These are phyloP conservation scores for Fagus crenata DNA, from an alignment of 306 rosid species.

Conservation along the genomic window DNA sequence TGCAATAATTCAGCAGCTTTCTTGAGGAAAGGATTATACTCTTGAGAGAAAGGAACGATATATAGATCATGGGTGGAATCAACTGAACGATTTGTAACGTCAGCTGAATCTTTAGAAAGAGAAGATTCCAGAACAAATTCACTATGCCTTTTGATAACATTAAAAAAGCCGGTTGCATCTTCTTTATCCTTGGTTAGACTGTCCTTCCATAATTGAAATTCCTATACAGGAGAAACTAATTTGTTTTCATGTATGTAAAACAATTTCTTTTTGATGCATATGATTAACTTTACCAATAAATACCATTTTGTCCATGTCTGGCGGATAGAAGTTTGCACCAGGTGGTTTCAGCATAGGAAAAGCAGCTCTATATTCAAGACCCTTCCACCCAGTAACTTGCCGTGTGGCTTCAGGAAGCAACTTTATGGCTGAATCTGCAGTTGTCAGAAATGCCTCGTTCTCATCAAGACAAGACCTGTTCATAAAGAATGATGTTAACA, in stretches of 20 bases:
- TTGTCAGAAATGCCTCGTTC: constrained; percentile 78
- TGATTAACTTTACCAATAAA: constrained; percentile 12
- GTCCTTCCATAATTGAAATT: constrained; percentile 76
- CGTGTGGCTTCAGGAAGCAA: constrained; percentile 68
- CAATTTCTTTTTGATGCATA: constrained; percentile 8
- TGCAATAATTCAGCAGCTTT: constrained; percentile 76
- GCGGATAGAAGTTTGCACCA: constrained; percentile 94
- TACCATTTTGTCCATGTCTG: constrained; percentile 96
- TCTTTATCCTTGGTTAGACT: constrained; percentile 60
- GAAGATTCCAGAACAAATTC: constrained; percentile 56
- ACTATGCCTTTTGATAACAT: constrained; percentile 68
- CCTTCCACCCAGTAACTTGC: constrained; percentile 69
- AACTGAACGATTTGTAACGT: constrained; percentile 10
- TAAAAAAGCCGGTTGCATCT: constrained; percentile 75
- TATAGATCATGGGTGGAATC: constrained; percentile 52
- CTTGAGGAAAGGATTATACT: constrained; percentile 61
- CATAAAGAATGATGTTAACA: constrained; percentile 22
- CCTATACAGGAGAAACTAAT: constrained; percentile 53
- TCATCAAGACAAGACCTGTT: constrained; percentile 85
- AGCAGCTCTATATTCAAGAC: constrained; percentile 81
- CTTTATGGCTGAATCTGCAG: constrained; percentile 83
- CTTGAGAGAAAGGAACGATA: constrained; percentile 72
- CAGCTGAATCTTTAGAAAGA: constrained; percentile 27
- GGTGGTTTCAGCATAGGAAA: constrained; percentile 77
- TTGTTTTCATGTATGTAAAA: constrained; percentile 24